phyloP scores from a whole-genome alignment of 2,329 filamentous ascomycete genomes.

The Grosmannia serpens region DNA sequence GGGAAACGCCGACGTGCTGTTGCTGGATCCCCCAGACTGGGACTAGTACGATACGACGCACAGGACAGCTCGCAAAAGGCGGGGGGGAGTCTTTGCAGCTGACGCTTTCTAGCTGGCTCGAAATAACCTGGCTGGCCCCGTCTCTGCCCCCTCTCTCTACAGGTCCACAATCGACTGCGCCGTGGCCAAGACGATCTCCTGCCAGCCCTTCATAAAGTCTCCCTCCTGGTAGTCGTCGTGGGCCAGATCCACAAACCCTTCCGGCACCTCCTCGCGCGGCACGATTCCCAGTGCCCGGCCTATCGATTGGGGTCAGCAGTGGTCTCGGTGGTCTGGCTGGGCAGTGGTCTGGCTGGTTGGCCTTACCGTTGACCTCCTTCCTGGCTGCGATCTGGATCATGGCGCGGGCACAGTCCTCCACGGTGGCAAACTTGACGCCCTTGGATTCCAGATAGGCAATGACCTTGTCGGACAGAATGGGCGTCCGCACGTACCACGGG shows the following conservation, averaged over 20 bases:
- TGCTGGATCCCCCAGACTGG: not conserved
- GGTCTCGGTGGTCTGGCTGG: too few relatives aligned
- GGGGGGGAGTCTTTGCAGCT: too few relatives aligned
- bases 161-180: not conserved
- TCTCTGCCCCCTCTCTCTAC: not conserved
- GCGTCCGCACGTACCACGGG: constrained; percentile 22
- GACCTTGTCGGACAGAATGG: constrained; percentile 3
- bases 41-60: not conserved
- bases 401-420: constrained; percentile 3
- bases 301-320: not conserved
- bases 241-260: constrained; percentile 3
- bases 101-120: too few relatives aligned
- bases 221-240: constrained; percentile 7
- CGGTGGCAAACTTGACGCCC: constrained; percentile 8
- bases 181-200: not conserved
- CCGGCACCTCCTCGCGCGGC: constrained; percentile 3
- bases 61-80: not conserved
- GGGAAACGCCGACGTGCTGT: not conserved
- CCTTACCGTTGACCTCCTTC: constrained; percentile 2
- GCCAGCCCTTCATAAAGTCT: constrained; percentile 4
- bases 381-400: constrained; percentile 3
- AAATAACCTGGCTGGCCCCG: not conserved
- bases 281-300: constrained; percentile 5
- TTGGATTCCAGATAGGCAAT: not conserved
- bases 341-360: not conserved